Evolutionary conservation across 164 flowering plant genomes (phyloP), one percentile per base, ranked within the genome.

Genomic region (Magnolia sinica): DNA sequence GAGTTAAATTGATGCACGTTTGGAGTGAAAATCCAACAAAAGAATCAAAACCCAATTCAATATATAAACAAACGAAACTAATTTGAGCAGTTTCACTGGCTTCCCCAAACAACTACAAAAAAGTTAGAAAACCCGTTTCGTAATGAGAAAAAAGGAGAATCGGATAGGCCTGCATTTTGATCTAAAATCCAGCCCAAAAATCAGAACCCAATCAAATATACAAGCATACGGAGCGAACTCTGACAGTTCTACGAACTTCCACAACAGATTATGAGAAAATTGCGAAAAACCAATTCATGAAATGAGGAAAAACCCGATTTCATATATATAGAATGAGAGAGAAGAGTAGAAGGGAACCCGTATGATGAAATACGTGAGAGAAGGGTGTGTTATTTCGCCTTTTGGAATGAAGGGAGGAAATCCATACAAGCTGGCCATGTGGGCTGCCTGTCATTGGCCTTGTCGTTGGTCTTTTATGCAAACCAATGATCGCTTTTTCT

Each of bases 341-440:
- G 4, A 6, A 22, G 19, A n/a, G 29, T 27, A n/a, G 8, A 64
- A 18, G 8, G 19, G 27, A 64, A 64, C 68, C 22, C 22, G 19
- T 8, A 64, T 29, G 45, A 37, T 37, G 45, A 37, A 37, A 37
- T 37, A 5, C 6, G 45, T 37, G 45, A 37, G 45, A 37, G 45
- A 37, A 37, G 45, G 45, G 45, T 37, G 45, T 37, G 45, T 37
- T 3, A 3, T 37, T 37, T 37, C 7, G 45, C 45, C 45, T 37
- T 37, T 37, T 37, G 45, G 45, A 37, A 4, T 37, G 61, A 68
- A 65, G 14, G 20, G 63, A 23, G 70, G 50, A 49, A 24, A 20
- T 49, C 49, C 7, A 74, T 20, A 70, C 70, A 74, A 74, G 76
- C 71, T 74, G 76, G 76, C 76, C 76, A 74, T 74, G 76, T 74